Conservation (phyloP, 306 rosid species). For the Ochetophila trinervis region DNA sequence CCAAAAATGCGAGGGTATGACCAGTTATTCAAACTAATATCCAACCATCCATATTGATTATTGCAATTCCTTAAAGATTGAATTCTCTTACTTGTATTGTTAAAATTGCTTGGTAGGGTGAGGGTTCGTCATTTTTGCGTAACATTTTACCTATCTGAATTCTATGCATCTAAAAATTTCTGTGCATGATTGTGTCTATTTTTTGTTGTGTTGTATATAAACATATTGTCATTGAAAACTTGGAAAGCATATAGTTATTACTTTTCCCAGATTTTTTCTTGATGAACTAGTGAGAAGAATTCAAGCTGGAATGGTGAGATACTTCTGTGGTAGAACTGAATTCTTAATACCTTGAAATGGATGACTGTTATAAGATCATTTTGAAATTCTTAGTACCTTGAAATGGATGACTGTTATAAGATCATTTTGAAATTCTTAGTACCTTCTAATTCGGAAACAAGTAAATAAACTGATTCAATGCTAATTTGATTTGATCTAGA, state of each 20-base stretch:
- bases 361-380: background rate
- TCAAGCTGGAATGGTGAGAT: background rate
- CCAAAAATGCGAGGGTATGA: background rate
- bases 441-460: background rate
- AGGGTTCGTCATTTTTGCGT: conserved; percentile 17
- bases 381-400: background rate
- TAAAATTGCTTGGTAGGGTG: background rate
- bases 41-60: conserved; percentile 6
- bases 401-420: background rate
- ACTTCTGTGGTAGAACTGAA: background rate
- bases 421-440: background rate
- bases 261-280: background rate
- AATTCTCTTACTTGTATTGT: background rate
- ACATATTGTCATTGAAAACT: background rate
- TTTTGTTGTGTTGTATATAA: background rate
- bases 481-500: background rate
- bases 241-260: background rate
- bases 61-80: conserved; percentile 16
- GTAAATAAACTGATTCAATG: background rate
- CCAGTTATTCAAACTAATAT: background rate
- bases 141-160: conserved; percentile 12
- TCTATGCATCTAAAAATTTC: conserved; percentile 10
- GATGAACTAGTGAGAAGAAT: conserved; percentile 2
- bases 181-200: background rate
- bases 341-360: background rate